Evolutionary conservation across 441 rosid genomes (phyloP), one percentile per base, ranked within the genome.

Genomic region (Euphorbia neoarborescens): DNA sequence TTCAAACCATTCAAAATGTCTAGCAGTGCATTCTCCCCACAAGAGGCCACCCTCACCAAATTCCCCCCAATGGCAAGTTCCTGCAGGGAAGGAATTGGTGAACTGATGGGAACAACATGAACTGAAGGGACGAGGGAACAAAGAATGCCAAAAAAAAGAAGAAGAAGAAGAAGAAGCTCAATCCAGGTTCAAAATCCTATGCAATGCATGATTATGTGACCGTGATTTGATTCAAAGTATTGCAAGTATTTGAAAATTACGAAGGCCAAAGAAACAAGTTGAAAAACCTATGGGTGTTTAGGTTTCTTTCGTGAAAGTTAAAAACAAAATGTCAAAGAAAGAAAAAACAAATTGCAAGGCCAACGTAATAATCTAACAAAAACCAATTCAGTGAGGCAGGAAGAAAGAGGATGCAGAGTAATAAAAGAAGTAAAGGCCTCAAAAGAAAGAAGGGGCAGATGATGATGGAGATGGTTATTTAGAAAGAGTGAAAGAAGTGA

Each of bases 11-110:
- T 95, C 97, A 81, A 90, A 92, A 76, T 81, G 84, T 72, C 90
- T 83, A 66, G 84, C 80, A 76, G 57, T 83, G 76, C 98, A 95
- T 81, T 92, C 99, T 72, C 95, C 98, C 99, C 99, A 95, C 73
- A 95, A 80, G 54, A 95, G 76, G 75, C 98, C 99, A 48, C 99
- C 99, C 80, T 84, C 88, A 40, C 99, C 99, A 75, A 79, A 95
- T 82, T 92, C 99, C 79, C 97, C 96, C 99, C 99, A 95, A 28
- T 91, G 86, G 59, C 86, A 84, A 17, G 96, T 95, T 75, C 97
- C 99, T 95, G 78, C 71, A 76, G 40, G 0, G 61, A 22, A 67
- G 54, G 19, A 30, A 10, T n/a, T 7, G 65, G 59, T 28, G 28
- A 7, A 42, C 48, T 42, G 48, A 42, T 42, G 0, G 48, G 35